Percentiles rank a stretch among this genome's conserved stretches.
Evolutionary conservation across 1,284 basidiomycete species (phyloP).

Genomic region (Apiotrichum porosum): DNA sequence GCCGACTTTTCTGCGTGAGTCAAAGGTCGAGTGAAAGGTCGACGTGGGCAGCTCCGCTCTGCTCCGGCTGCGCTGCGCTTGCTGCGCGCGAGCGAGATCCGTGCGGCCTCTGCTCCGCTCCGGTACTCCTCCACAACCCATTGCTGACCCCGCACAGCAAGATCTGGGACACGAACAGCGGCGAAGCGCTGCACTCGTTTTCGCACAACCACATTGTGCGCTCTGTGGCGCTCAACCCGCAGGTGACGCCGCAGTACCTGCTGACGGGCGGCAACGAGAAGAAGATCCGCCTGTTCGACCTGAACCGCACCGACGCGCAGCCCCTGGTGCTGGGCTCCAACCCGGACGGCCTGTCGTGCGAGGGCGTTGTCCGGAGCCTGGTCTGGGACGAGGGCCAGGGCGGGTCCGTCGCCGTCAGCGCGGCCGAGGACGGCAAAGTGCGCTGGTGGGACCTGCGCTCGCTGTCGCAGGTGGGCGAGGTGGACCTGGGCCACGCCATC

Average conservation of each 20-base stretch:
- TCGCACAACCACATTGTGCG: conserved; percentile 98
- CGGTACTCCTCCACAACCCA: too few relatives aligned
- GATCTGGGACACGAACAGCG: conserved; percentile 95
- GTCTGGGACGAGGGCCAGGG: conserved; percentile 75
- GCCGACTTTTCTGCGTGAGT: conserved; percentile 97
- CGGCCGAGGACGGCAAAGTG: conserved; percentile 84
- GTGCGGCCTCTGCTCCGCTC: too few relatives aligned
- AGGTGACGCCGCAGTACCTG: conserved; percentile 45
- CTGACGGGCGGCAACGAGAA: conserved; percentile 88
- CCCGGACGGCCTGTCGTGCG: conserved; percentile 59
- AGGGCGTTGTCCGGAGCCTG: conserved; percentile 84
- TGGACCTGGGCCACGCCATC: conserved; percentile 74
- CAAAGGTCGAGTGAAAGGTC: too few relatives aligned
- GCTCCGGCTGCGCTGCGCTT: conserved; percentile 7
- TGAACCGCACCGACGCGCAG: conserved; percentile 72
- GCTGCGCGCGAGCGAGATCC: too few relatives aligned
- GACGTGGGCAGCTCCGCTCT: background rate
- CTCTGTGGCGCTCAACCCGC: conserved; percentile 68
- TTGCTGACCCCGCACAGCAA: too few relatives aligned
- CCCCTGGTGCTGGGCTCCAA: conserved; percentile 69
- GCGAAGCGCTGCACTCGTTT: conserved; percentile 81
- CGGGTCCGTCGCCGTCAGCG: conserved; percentile 71
- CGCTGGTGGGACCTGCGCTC: conserved; percentile 97
- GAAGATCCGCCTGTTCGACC: conserved; percentile 91
- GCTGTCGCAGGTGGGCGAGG: conserved; percentile 62